Evolutionary conservation across 1,284 basidiomycete genomes (phyloP).

Genomic region (Polyporus tsugae): DNA sequence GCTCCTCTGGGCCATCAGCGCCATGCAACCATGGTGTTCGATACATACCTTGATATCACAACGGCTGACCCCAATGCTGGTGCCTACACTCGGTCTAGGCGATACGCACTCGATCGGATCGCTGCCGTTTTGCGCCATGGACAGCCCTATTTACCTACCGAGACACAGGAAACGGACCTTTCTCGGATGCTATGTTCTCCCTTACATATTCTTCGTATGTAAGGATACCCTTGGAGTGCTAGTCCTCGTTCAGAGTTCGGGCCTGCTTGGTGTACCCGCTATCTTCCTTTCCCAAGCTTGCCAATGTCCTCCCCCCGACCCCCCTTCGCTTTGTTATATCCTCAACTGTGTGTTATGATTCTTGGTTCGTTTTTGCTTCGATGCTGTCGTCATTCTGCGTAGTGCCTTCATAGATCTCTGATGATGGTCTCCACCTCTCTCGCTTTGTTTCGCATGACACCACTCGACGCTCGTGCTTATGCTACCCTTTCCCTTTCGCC

Average conservation of each 20-base stretch:
- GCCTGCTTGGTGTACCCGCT: slow-evolving; percentile 20
- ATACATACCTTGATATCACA: not conserved
- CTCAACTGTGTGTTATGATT: not conserved
- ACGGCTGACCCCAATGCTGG: not conserved
- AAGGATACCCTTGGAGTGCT: slow-evolving; percentile 23
- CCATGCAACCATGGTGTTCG: not conserved
- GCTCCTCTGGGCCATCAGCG: no score
- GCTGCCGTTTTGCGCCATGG: not conserved
- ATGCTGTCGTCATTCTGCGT: not conserved
- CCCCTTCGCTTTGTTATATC: not conserved
- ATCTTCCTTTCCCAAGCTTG: not conserved
- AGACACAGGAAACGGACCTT: slow-evolving; percentile 18
- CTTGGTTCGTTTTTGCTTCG: slow-evolving; percentile 1
- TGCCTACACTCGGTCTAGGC: not conserved
- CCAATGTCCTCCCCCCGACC: not conserved
- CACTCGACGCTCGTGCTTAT: not conserved
- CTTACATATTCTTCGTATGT: slow-evolving; percentile 17
- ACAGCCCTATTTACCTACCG: slow-evolving; percentile 16
- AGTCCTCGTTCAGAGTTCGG: slow-evolving; percentile 4
- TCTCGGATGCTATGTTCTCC: slow-evolving; percentile 18
- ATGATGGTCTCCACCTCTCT: not conserved
- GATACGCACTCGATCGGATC: not conserved
- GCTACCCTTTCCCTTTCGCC: not conserved
- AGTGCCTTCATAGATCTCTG: slow-evolving; percentile 11
- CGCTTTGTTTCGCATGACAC: not conserved